Evolutionary conservation across 1,284 basidiomycete species (phyloP), one percentile per base, ranked within the genome.

Genomic region (Ganoderma boninense): DNA sequence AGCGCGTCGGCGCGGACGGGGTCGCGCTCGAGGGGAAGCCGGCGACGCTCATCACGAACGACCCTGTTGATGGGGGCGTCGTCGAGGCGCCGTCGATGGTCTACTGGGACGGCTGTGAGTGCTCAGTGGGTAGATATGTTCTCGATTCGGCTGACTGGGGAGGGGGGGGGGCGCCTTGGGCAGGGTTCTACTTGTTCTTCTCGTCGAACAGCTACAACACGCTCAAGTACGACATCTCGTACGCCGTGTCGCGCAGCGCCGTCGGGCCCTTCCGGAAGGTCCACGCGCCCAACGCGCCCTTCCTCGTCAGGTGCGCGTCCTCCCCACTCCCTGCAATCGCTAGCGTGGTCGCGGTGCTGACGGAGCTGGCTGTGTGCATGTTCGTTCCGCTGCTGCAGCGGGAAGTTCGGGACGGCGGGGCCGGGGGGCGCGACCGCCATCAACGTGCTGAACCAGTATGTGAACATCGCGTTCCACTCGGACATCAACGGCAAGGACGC

Each of bases 241-340:
- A 77, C 42, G 76, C 76, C 16, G 74, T 75, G 20, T 67, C 74
- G 13, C 56, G 71, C 6, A 71, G 65, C 56, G 68, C 77, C 49
- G 64, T 70, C 13, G 76, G 76, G n/a, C 76, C 76, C 40, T 77
- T 77, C 56, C 73, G 73, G 18, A 77, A 76, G 57, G 71, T 49
- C 26, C 38, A 44, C 23, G 61, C 60, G 4, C 66, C 66, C 2
- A 57, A 67, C 61, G 64, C 59, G n/a, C 66, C 66, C n/a, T 68
- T 68, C 66, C 66, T 64, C 54, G 54, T 57, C 54, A 57, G 16
- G 54, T 57, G 14, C 14, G 49, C 49, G 13, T 20, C 38, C 38
- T 40, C 38, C 38, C 32, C 2, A 32, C 14, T 5, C 29, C 5
- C 13, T 2, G 2, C 10, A 32, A 26, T 5, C 29, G 29, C 29